Evolutionary conservation across 805 yeast genomes (phyloP).

Genomic region (Starmerella khaoyaiensis): DNA sequence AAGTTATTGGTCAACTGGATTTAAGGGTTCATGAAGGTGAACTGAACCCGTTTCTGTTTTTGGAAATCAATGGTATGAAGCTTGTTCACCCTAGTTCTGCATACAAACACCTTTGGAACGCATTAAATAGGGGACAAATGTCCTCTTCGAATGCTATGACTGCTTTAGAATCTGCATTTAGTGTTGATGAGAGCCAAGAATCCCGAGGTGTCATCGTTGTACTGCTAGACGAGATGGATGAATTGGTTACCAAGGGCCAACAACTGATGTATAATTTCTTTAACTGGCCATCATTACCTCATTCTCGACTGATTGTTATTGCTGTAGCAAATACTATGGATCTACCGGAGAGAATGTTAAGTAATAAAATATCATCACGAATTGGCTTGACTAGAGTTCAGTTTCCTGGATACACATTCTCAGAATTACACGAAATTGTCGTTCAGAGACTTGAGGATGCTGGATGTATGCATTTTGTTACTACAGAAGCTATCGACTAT

Average conservation of each 20-base stretch:
- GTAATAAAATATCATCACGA: constrained; percentile 83
- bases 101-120: constrained; percentile 72
- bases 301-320: constrained; percentile 70
- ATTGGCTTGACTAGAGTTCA: constrained; percentile 77
- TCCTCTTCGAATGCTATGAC: constrained; percentile 53
- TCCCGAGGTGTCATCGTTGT: constrained; percentile 50
- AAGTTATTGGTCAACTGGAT: constrained; percentile 60
- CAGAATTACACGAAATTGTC: constrained; percentile 64
- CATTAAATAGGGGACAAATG: constrained; percentile 43
- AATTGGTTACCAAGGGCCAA: constrained; percentile 69
- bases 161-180: constrained; percentile 59
- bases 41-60: constrained; percentile 45
- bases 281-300: constrained; percentile 85
- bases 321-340: constrained; percentile 98
- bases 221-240: constrained; percentile 85
- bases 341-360: constrained; percentile 74
- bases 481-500: constrained; percentile 56
- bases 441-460: constrained; percentile 46
- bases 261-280: constrained; percentile 83
- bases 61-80: constrained; percentile 87
- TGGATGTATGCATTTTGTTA: constrained; percentile 6
- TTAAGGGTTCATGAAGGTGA: constrained; percentile 31
- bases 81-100: constrained; percentile 66
- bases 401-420: constrained; percentile 77
- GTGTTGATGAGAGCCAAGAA: constrained; percentile 19